Evolutionary conservation across 129 eudicot species (phyloP).

Genomic region (Flaveria robusta): DNA sequence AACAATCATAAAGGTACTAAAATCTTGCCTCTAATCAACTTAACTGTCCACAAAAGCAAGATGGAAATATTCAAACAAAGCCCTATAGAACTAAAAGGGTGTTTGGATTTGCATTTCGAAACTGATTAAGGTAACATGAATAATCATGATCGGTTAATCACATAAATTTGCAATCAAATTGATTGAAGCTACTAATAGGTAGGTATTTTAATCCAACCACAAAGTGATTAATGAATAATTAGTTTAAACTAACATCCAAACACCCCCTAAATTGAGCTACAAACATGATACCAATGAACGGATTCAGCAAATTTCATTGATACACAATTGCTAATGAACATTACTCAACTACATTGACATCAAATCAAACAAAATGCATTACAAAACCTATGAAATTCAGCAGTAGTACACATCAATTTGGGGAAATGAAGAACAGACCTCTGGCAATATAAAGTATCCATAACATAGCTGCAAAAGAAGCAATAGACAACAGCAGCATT

Average conservation of each 20-base stretch:
- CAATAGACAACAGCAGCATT: constrained; percentile 74
- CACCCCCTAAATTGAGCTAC: constrained; percentile 23
- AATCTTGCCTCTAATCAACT: not conserved
- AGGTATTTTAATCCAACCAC: too few relatives aligned
- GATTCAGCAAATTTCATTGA: not conserved
- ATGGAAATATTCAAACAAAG: constrained; percentile 11
- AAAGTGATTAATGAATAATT: too few relatives aligned
- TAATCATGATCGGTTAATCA: not conserved
- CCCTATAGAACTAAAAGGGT: not conserved
- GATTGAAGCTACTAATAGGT: not conserved
- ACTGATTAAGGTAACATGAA: not conserved
- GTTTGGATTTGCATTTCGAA: not conserved
- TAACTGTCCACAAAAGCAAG: not conserved
- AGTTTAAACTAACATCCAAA: not conserved
- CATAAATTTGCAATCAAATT: not conserved
- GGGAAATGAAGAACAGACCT: constrained; percentile 53
- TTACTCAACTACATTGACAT: not conserved
- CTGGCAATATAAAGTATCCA: constrained; percentile 84
- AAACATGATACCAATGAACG: not conserved
- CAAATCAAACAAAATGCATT: constrained; percentile 7
- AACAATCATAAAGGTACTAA: not conserved
- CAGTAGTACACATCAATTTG: constrained; percentile 8
- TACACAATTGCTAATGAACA: not conserved
- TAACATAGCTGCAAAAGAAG: constrained; percentile 69
- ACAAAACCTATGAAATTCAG: constrained; percentile 5